Base-by-base conservation (phyloP, 164 flowering plant species). In the Magnolia changhungtana region DNA sequence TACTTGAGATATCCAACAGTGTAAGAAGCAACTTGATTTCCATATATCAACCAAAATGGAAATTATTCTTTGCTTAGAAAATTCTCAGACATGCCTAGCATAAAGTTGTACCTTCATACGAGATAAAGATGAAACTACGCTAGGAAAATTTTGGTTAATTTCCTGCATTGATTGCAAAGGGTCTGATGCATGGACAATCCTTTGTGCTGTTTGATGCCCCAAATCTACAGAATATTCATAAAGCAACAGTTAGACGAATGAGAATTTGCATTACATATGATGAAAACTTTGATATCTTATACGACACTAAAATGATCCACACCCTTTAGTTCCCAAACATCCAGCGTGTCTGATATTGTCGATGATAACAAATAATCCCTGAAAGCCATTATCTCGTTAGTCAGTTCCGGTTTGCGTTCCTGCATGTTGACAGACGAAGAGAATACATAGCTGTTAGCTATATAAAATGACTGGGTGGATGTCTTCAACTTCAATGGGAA, bases 261-360 rank as follows among this genome's bases (percentile, higher is more conserved):
- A 71, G 37, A 29, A 24, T 67, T 16, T 29, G 5, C 61, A 55
- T 11, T 74, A 65, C 1, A 3, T 13, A 50, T 65, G 11, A 66
- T n/a, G 19, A 65, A 20, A 65, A 66, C 18, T 8, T 11, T n/a
- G 55, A 65, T 24, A 18, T 23, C 18, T 16, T 8, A 72, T 21
- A 50, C 13, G 9, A 64, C 67, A 64, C 8, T 19, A 31, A 67
- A 69, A 52, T 67, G 61, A 76, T 63, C 20, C 65, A 50, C 73
- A 95, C 99, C 98, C 80, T 91, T 96, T 72, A 96, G 85, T 76
- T 96, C 98, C 99, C 99, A 96, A 77, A 96, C 93, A 77, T 93
- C 97, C 67, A 96, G 90, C 21, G 94, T 89, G 80, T 94, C 99
- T 16, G 98, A 96, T 82, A 94, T 50, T 20, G 96, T 86, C 63